A percentile compares a stretch with the other conserved stretches of the same genome.
Evolutionary conservation across 208 protist genomes (phyloP).

Genomic region (Leishmania mexicana): DNA sequence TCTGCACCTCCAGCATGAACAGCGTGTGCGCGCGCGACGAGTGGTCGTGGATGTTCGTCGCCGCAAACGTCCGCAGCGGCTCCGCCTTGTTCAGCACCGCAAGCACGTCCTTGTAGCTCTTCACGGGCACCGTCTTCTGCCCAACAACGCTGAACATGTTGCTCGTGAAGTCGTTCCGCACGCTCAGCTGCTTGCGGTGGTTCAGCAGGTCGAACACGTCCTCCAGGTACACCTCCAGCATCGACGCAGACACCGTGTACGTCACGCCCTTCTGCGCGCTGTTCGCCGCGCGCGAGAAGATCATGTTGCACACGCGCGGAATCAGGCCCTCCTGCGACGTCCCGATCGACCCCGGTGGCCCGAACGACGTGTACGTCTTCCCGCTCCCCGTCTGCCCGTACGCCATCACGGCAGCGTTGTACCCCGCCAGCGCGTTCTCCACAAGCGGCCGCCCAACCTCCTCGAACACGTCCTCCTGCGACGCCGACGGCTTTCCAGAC

Average conservation of each 20-base stretch:
- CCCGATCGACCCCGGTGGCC: conserved; percentile 29
- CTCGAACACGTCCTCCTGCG: conserved; percentile 91
- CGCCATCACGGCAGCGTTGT: conserved; percentile 89
- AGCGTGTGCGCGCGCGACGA: conserved; percentile 69
- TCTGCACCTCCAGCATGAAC: conserved; percentile 66
- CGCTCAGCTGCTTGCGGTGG: conserved; percentile 72
- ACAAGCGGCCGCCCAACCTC: conserved; percentile 85
- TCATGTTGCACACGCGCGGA: conserved; percentile 70
- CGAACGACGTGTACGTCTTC: conserved; percentile 93
- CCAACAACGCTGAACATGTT: conserved; percentile 87
- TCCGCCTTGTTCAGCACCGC: conserved; percentile 62
- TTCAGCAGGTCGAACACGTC: conserved; percentile 74
- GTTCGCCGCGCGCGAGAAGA: conserved; percentile 57
- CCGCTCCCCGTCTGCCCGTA: conserved; percentile 93
- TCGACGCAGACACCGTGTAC: conserved; percentile 56
- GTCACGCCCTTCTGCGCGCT: conserved; percentile 91
- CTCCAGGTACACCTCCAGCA: conserved; percentile 94
- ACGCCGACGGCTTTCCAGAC: conserved; percentile 44
- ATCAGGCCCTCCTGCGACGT: conserved; percentile 84
- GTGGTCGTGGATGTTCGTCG: conserved; percentile 54
- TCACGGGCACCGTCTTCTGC: conserved; percentile 22
- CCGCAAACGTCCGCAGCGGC: conserved; percentile 43
- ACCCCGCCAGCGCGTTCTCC: conserved; percentile 88
- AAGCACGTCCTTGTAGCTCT: conserved; percentile 22
- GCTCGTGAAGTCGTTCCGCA: conserved; percentile 85